phyloP scores from a whole-genome alignment of 2,329 filamentous ascomycete genomes.

The Arthrobotrys musiformis region DNA sequence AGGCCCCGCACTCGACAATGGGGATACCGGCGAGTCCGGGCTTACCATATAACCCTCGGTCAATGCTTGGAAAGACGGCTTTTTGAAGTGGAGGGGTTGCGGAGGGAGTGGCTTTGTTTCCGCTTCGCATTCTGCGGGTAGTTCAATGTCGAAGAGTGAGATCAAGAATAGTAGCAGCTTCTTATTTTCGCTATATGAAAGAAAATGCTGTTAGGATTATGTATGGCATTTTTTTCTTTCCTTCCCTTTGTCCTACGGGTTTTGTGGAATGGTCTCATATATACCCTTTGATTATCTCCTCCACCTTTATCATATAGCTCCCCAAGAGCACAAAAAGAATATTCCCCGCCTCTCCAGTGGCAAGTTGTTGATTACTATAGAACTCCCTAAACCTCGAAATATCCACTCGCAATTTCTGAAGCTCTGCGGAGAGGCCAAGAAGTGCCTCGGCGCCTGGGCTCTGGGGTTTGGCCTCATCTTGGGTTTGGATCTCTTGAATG shows the following conservation, averaged over 20 bases:
- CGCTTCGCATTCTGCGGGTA: conserved; percentile 14
- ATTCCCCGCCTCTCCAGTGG: conserved; percentile 18
- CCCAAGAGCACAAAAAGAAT: conserved; percentile 30
- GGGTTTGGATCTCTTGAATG: conserved; percentile 15
- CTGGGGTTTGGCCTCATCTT: background rate
- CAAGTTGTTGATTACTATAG: conserved; percentile 20
- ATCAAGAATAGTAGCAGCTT: conserved; percentile 19
- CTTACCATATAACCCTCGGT: background rate
- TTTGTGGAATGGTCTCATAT: no score
- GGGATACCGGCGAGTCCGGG: background rate
- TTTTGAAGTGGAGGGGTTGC: conserved; percentile 19
- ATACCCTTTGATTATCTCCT: conserved; percentile 29
- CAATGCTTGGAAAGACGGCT: background rate
- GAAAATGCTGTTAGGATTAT: no score
- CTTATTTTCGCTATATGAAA: background rate
- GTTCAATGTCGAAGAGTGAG: conserved; percentile 28
- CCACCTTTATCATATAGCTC: conserved; percentile 26
- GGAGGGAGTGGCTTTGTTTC: conserved; percentile 31
- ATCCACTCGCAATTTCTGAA: conserved; percentile 28
- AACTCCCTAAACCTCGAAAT: conserved; percentile 21
- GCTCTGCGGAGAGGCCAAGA: conserved; percentile 8
- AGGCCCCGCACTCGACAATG: background rate
- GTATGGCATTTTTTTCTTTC: no score
- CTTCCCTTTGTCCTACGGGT: no score
- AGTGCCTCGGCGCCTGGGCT: background rate